Percentiles rank a stretch among this genome's conserved stretches.
phyloP scores from a whole-genome alignment of 2,329 filamentous ascomycete species.

The Aspergillus tanneri region DNA sequence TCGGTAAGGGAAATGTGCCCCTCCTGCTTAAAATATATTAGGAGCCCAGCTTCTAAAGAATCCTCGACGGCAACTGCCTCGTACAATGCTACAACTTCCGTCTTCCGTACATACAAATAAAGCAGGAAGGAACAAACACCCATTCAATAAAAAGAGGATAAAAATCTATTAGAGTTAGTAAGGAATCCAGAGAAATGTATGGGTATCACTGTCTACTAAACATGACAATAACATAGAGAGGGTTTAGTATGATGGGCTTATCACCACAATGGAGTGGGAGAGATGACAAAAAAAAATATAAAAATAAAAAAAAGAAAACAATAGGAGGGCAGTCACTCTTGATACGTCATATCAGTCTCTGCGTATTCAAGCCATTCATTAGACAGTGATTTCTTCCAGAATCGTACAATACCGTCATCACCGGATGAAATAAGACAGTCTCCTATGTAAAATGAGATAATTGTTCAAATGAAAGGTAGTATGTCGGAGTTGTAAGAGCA shows the following conservation, averaged over 20 bases:
- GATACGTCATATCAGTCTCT: slow-evolving; percentile 41
- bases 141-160: no score
- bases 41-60: no score
- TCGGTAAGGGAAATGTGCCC: neutral
- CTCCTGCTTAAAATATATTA: neutral
- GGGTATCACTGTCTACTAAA: slow-evolving; percentile 26
- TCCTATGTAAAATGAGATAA: slow-evolving; percentile 27
- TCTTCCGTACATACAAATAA: no score
- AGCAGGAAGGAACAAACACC: no score
- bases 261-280: neutral
- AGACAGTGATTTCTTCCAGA: slow-evolving; percentile 45
- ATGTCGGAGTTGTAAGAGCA: neutral
- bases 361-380: slow-evolving; percentile 48
- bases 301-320: neutral
- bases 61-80: no score
- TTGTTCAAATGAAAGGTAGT: neutral
- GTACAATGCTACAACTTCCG: no score
- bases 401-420: slow-evolving; percentile 44
- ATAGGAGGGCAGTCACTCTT: slow-evolving; percentile 18
- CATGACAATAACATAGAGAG: slow-evolving; percentile 9
- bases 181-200: slow-evolving; percentile 6
- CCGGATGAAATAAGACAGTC: slow-evolving; percentile 46
- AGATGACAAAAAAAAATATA: neutral
- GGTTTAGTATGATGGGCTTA: no score
- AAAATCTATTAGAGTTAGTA: neutral